Evolutionary conservation across 805 yeast species (phyloP).

Genomic region (Priceomyces medius): DNA sequence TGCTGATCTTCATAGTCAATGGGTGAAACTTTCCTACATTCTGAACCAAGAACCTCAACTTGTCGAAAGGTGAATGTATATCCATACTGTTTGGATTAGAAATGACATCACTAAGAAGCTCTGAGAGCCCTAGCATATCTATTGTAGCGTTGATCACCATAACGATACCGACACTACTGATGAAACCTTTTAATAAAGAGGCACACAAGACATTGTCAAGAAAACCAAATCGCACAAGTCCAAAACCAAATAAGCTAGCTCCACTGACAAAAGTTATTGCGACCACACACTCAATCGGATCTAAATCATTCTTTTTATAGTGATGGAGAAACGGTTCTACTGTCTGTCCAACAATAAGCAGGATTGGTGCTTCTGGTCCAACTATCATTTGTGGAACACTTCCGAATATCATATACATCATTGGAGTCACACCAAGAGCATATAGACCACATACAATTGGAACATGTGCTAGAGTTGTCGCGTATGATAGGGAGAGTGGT

Average conservation of each 20-base stretch:
- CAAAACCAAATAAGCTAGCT: constrained; percentile 64
- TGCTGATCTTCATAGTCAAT: constrained; percentile 63
- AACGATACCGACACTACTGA: constrained; percentile 44
- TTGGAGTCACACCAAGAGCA: constrained; percentile 39
- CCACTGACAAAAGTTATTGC: constrained; percentile 78
- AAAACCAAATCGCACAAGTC: constrained; percentile 82
- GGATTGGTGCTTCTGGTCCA: constrained; percentile 48
- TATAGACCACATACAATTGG: constrained; percentile 41
- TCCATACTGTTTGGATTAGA: constrained; percentile 33
- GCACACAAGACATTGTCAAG: constrained; percentile 43
- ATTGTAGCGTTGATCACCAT: constrained; percentile 62
- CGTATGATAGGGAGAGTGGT: constrained; percentile 63
- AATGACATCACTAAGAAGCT: constrained; percentile 38
- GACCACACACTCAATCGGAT: constrained; percentile 56
- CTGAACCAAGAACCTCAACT: constrained; percentile 54
- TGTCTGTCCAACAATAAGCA: constrained; percentile 46
- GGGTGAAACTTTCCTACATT: constrained; percentile 50
- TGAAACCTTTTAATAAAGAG: constrained; percentile 42
- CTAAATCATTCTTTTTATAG: constrained; percentile 28
- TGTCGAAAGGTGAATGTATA: constrained; percentile 64
- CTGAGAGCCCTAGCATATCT: constrained; percentile 66
- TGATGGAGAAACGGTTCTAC: constrained; percentile 44
- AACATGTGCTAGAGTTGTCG: constrained; percentile 43
- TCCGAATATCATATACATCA: constrained; percentile 41
- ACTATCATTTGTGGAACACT: constrained; percentile 48